A percentile compares a stretch with the other conserved stretches of the same genome.
phyloP scores from a whole-genome alignment of 495 filamentous ascomycete genomes.

The Hypoxylon cercidicola region DNA sequence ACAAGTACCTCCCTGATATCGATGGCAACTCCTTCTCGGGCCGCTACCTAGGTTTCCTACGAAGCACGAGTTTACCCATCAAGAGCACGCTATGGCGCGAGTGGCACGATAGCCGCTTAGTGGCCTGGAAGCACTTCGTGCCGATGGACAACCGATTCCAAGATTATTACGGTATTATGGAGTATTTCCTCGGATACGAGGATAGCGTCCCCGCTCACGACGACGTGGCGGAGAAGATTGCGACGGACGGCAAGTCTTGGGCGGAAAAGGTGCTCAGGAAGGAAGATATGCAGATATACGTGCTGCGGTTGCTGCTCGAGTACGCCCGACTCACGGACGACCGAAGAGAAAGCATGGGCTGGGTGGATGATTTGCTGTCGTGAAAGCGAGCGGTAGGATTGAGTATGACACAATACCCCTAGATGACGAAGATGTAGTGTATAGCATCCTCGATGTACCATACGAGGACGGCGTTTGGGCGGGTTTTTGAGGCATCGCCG shows the following conservation, averaged over 20 bases:
- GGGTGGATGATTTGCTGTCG: constrained; percentile 61
- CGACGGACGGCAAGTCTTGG: constrained; percentile 71
- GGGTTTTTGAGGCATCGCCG: no score
- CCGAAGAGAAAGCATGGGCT: constrained; percentile 72
- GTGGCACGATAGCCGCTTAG: constrained; percentile 77
- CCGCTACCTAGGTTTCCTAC: constrained; percentile 74
- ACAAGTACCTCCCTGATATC: constrained; percentile 73
- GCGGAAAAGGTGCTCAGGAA: constrained; percentile 72
- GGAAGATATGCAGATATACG: constrained; percentile 80
- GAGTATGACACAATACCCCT: constrained; percentile 33
- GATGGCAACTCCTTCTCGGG: constrained; percentile 80
- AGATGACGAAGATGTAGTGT: constrained; percentile 29
- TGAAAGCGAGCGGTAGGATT: constrained; percentile 16
- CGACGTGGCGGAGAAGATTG: constrained; percentile 68
- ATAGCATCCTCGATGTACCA: constrained; percentile 41
- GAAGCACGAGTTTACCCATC: constrained; percentile 70
- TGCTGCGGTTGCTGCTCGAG: constrained; percentile 73
- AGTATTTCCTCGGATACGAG: constrained; percentile 76
- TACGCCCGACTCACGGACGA: constrained; percentile 76
- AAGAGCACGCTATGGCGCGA: constrained; percentile 80
- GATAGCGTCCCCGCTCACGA: constrained; percentile 62
- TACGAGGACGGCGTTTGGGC: constrained; percentile 42
- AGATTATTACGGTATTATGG: constrained; percentile 80
- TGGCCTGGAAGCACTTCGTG: constrained; percentile 81
- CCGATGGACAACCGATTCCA: constrained; percentile 85